Percentiles rank a stretch among this genome's conserved stretches.
Evolutionary conservation across 306 rosid genomes (phyloP).

Genomic region (Rubus parviflorus): DNA sequence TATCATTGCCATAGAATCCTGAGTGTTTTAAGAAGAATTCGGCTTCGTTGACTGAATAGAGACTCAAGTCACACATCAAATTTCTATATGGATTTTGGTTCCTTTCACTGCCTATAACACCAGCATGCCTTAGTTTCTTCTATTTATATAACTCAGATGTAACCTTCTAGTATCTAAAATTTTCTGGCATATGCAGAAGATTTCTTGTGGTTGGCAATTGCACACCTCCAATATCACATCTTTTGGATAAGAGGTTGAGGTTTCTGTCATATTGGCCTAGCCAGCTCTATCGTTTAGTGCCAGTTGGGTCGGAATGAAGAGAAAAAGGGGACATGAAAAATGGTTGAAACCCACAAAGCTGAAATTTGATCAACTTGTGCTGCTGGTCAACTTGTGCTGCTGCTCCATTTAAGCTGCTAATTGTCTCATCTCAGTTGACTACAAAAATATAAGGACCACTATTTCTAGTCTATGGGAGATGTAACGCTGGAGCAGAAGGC

Average conservation of each 20-base stretch:
- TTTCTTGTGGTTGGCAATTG: background rate
- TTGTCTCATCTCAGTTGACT: background rate
- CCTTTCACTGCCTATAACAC: background rate
- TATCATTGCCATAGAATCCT: too few species aligned
- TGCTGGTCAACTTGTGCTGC: background rate
- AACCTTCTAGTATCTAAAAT: background rate
- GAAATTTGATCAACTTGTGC: background rate
- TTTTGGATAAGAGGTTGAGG: background rate
- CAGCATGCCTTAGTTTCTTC: background rate
- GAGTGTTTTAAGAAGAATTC: too few species aligned
- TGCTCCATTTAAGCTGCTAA: background rate
- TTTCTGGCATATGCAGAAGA: background rate
- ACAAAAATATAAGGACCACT: background rate
- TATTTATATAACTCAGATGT: too few species aligned
- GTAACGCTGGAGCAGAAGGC: background rate
- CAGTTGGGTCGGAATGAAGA: background rate
- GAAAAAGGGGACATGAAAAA: background rate
- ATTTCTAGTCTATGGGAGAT: background rate
- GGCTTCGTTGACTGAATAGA: background rate
- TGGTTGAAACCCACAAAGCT: background rate
- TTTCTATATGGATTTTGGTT: background rate
- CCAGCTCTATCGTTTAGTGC: too few species aligned
- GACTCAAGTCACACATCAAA: background rate
- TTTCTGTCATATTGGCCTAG: background rate
- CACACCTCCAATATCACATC: background rate